These are phyloP conservation scores for Geotrichum restrictum DNA, from an alignment of 1,139 yeast species.

Conservation along the genomic window DNA sequence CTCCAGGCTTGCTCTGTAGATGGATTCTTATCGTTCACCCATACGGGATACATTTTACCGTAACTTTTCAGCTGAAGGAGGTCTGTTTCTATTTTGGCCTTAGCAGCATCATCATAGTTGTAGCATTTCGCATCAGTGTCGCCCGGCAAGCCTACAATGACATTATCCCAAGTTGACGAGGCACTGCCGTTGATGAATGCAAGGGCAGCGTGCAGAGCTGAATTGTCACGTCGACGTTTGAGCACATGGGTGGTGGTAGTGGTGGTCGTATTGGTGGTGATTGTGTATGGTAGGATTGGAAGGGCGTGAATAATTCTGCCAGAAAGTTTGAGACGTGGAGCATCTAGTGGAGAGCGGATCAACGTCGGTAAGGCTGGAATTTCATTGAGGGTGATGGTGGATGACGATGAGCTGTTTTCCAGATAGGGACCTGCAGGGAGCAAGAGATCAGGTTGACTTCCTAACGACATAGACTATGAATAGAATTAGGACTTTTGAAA, in stretches of 20 bases:
- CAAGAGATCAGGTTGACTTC: too few species aligned
- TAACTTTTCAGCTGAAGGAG: constrained; percentile 39
- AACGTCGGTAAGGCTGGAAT: not conserved
- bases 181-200: constrained; percentile 50
- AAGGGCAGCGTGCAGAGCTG: constrained; percentile 79
- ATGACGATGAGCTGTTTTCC: not conserved
- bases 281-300: constrained; percentile 46
- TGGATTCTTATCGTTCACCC: constrained; percentile 66
- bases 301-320: constrained; percentile 63
- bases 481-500: too few species aligned
- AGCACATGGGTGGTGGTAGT: not conserved
- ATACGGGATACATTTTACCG: constrained; percentile 59
- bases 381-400: not conserved
- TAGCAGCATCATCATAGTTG: constrained; percentile 21
- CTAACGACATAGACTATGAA: too few species aligned
- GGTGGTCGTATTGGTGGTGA: constrained; percentile 49
- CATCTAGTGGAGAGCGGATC: not conserved
- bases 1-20: constrained; percentile 58
- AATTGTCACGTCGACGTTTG: constrained; percentile 65
- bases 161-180: constrained; percentile 71
- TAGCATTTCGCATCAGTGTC: constrained; percentile 42
- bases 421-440: not conserved
- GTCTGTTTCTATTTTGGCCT: constrained; percentile 18
- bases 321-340: constrained; percentile 39
- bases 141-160: constrained; percentile 93